A percentile compares a stretch with the other conserved stretches of the same genome.
These are phyloP conservation scores for Trametopsis cervina DNA, from an alignment of 768 basidiomycete species.

Conservation along the genomic window DNA sequence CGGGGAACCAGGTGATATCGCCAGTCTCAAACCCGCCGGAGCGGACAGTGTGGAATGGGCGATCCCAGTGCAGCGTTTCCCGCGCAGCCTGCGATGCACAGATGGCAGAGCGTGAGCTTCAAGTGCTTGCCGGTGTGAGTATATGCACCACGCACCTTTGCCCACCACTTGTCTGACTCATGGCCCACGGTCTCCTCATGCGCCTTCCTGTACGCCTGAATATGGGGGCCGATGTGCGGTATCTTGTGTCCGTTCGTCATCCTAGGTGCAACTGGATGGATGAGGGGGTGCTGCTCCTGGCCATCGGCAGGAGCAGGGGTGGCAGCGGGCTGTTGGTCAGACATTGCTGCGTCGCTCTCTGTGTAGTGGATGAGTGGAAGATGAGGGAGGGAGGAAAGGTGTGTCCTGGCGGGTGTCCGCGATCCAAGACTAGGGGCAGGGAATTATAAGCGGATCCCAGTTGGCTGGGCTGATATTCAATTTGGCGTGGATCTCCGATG, in stretches of 20 bases:
- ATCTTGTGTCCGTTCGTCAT: conserved; percentile 53
- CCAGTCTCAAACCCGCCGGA: conserved; percentile 79
- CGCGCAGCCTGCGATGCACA: conserved; percentile 47
- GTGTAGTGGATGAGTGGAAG: not conserved
- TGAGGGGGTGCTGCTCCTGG: no score
- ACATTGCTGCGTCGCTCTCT: conserved; percentile 16
- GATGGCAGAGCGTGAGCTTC: not conserved
- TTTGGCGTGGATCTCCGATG: no score
- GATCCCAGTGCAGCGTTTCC: conserved; percentile 79
- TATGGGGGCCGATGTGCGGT: conserved; percentile 76
- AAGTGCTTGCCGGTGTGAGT: not conserved
- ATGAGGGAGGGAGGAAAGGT: conserved; percentile 1
- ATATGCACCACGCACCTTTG: conserved; percentile 40
- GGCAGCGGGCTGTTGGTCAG: conserved; percentile 10
- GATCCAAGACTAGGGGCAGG: no score
- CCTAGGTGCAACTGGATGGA: conserved; percentile 75
- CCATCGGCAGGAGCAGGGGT: conserved; percentile 12
- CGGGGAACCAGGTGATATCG: conserved; percentile 94
- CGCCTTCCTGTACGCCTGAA: conserved; percentile 57
- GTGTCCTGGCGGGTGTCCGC: no score
- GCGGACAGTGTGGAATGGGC: conserved; percentile 82
- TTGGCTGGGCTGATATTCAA: no score
- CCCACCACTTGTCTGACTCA: conserved; percentile 85
- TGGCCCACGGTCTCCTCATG: conserved; percentile 71
- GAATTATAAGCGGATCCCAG: no score